These are phyloP conservation scores for Hypoxylon crocopeplum DNA, from an alignment of 495 filamentous ascomycete genomes.

Conservation along the genomic window DNA sequence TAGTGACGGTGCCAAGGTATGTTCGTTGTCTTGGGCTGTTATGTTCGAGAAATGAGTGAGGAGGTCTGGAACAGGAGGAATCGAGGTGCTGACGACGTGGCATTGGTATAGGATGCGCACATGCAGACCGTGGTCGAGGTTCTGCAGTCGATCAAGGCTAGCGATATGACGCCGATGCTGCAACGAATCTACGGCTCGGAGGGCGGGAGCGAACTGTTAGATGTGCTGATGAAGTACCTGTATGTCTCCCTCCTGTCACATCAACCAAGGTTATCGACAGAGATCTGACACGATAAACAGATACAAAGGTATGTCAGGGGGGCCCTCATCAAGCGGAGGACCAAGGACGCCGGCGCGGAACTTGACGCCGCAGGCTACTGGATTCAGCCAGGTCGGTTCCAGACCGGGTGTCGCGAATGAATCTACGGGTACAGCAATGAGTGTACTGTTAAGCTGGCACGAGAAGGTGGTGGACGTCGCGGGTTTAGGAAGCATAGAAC, in stretches of 20 bases:
- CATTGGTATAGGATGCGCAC: constrained; percentile 68
- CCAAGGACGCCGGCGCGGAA: constrained; percentile 51
- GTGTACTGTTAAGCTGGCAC: constrained; percentile 92
- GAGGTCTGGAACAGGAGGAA: neutral
- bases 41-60: neutral
- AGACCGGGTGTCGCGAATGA: constrained; percentile 70
- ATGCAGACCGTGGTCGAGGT: constrained; percentile 84
- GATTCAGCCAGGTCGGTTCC: constrained; percentile 79
- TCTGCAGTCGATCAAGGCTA: constrained; percentile 86
- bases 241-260: constrained; percentile 43
- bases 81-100: constrained; percentile 15
- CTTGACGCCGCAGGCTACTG: constrained; percentile 80
- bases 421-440: constrained; percentile 86
- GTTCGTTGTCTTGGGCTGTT: constrained; percentile 21
- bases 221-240: constrained; percentile 82
- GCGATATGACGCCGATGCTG: constrained; percentile 87
- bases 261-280: neutral
- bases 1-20: constrained; percentile 74
- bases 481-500: constrained; percentile 83
- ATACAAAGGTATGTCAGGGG: constrained; percentile 83
- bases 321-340: constrained; percentile 39
- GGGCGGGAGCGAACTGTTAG: constrained; percentile 74
- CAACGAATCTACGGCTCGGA: constrained; percentile 73
- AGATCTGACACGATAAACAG: constrained; percentile 42
- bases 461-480: constrained; percentile 93